Conservation (phyloP, 306 rosid genomes). For the Dalbergia cochinchinensis region DNA sequence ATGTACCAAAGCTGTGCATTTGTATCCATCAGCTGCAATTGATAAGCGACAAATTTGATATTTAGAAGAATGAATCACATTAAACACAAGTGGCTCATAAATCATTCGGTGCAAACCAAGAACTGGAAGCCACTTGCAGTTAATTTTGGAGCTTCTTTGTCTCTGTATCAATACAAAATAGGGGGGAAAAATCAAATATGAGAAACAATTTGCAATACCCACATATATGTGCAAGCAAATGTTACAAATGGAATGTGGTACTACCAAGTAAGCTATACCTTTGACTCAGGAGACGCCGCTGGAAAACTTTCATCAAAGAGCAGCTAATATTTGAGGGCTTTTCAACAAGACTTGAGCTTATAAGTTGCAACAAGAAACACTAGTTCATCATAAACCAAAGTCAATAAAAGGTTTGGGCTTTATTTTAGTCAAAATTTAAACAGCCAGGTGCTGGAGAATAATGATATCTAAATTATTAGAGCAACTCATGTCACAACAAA, state of each 20-base stretch:
- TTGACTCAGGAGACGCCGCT: conserved; percentile 85
- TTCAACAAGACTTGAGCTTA: conserved; percentile 80
- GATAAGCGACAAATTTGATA: conserved; percentile 48
- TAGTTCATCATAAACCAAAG: conserved; percentile 63
- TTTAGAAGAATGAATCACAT: conserved; percentile 48
- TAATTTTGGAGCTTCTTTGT: conserved; percentile 84
- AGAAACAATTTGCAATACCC: conserved; percentile 31
- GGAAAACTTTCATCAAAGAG: conserved; percentile 93
- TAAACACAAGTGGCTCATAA: conserved; percentile 47
- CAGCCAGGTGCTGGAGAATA: conserved; percentile 25
- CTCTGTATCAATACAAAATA: conserved; percentile 60
- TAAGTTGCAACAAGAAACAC: conserved; percentile 96
- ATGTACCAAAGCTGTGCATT: conserved; percentile 98
- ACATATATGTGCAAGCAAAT: neutral
- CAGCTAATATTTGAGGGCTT: conserved; percentile 79
- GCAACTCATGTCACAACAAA: conserved; percentile 1
- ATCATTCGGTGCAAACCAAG: conserved; percentile 76
- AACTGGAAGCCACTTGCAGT: conserved; percentile 98
- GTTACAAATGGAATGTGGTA: conserved; percentile 24
- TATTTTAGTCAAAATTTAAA: conserved; percentile 49
- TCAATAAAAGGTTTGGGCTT: conserved; percentile 46
- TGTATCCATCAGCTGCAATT: conserved; percentile 91
- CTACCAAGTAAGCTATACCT: conserved; percentile 60
- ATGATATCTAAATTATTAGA: conserved; percentile 28
- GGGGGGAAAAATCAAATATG: conserved; percentile 35